Evolutionary conservation across 768 basidiomycete genomes (phyloP).

Genomic region (Coprinopsis marcescibilis): DNA sequence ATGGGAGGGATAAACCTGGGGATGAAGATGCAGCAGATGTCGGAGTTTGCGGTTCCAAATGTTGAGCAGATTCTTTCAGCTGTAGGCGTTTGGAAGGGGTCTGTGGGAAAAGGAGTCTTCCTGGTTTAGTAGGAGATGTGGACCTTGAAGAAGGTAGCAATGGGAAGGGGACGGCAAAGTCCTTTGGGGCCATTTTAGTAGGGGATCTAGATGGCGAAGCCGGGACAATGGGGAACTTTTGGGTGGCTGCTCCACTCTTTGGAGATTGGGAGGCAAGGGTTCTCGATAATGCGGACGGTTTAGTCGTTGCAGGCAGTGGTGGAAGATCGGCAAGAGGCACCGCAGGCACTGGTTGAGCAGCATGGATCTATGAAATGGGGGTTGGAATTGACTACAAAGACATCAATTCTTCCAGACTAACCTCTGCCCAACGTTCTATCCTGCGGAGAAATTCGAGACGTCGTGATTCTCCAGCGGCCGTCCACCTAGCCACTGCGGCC

Average conservation of each 20-base stretch:
- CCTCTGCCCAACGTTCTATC: slow-evolving; percentile 60
- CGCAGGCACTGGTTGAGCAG: slow-evolving; percentile 37
- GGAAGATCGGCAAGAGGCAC: slow-evolving; percentile 67
- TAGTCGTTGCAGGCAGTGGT: slow-evolving; percentile 41
- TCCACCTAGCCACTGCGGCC: slow-evolving; percentile 88
- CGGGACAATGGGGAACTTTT: slow-evolving; percentile 35
- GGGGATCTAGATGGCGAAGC: slow-evolving; percentile 41
- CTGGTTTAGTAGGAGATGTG: slow-evolving; percentile 43
- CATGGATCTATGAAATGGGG: slow-evolving; percentile 46
- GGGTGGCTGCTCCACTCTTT: slow-evolving; percentile 43
- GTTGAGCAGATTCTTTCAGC: slow-evolving; percentile 30
- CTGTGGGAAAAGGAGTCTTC: slow-evolving; percentile 49
- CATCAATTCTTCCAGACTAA: slow-evolving; percentile 22
- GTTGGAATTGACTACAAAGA: slow-evolving; percentile 7
- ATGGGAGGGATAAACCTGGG: slow-evolving; percentile 40
- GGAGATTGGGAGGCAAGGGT: slow-evolving; percentile 71
- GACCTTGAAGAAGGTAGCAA: slow-evolving; percentile 31
- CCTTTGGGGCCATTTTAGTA: slow-evolving; percentile 27
- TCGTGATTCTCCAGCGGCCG: slow-evolving; percentile 59
- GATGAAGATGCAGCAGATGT: slow-evolving; percentile 27
- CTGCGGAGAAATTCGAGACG: slow-evolving; percentile 53
- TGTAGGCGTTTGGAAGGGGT: slow-evolving; percentile 43
- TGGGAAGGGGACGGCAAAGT: slow-evolving; percentile 49
- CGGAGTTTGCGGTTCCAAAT: slow-evolving; percentile 38
- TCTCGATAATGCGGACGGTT: slow-evolving; percentile 65